Base-by-base conservation (phyloP, 805 yeast species). In the Candida xyloterini region DNA sequence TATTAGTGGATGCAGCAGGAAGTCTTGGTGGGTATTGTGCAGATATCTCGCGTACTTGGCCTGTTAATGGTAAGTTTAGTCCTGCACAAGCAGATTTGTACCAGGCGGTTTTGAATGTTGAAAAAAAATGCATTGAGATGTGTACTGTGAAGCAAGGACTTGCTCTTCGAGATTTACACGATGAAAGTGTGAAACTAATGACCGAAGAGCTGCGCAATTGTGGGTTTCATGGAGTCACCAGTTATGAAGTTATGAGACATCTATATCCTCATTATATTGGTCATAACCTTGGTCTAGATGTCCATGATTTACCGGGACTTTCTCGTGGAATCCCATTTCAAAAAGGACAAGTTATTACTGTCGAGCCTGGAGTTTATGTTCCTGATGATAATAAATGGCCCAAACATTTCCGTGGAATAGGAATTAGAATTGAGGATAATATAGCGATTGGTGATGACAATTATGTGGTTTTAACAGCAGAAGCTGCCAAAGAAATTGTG, bases 1-100 rank as follows among this genome's bases (percentile, higher is more conserved):
- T 89, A 7, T 75, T 93, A 21, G 89, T 93, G 3, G 99, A 93
- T 62, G 98, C 98, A 3, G 95, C 95, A 1, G 99, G 98, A 4
- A 75, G 84, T 35, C 60, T 83, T 30, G 99, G 98, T 28, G 97
- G 97, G 1, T 93, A 93, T 62, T 81, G 95, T 56, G 81, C 97
- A 1, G 99, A 93, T 62, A 93, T 93, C 32, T 90, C 98, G 2
- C 74, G 99, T 48, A 84, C 97, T 0, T 93, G 98, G 97, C 99
- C 99, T 5, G 82, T 80, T 33, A 74, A 74, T 27, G 87, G 95
- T 2, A 67, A 64, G 34, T 93, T 93, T 59, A 64, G 84, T 2
- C 76, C 68, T 8, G 79, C 95, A 3, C 99, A 93, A 61, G 73
- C 73, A 36, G 98, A 91, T 44, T 64, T 93, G 15, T 93, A 93